Base-by-base conservation (phyloP, 2,329 filamentous ascomycete species). In the Cordyceps fumosorosea region DNA sequence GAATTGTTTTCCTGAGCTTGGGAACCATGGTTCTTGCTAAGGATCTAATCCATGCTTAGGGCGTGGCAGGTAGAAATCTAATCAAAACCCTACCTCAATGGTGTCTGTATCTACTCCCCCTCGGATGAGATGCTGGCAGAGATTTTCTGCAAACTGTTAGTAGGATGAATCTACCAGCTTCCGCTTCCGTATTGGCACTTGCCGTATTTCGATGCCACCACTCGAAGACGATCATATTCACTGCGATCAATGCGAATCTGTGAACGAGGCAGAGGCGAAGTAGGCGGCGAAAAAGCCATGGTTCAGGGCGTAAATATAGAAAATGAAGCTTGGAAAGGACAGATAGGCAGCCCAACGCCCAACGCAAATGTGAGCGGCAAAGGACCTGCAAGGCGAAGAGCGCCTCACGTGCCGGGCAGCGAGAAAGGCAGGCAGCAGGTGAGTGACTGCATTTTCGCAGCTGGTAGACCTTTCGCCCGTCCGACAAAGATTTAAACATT, bases 81-180 rank as follows among this genome's bases (percentile, higher is more conserved):
- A 47, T 71, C 77, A 64, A 24, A 2, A 50, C 37, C 24, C 37
- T 75, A 81, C 80, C 65, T 71, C 73, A 64, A 85, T 74, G 20
- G 77, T 77, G 20, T 76, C 74, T 59, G 80, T 73, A 1, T 72
- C 72, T 45, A 84, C 75, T 5, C 82, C 83, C 29, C 79, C 80
- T 63, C 71, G 71, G 54, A 80, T 69, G 32, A 86, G 76, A 60
- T 80, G 84, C n/a, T 73, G 75, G 56, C 74, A 72, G 47, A 84
- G 70, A 60, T 78, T 78, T n/a, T 69, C 78, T 80, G 44, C 10
- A 26, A 40, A 12, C 32, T 16, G 18, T 48, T 24, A 48, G 26
- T 12, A 10, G 24, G 24, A 32, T 60, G 37, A 18, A 5, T 48
- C 18, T 7, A 48, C 16, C 18, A 24, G 48, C 5, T n/a, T 37